Conservation (phyloP, 2,329 filamentous ascomycete species). For the Didymella exigua region DNA sequence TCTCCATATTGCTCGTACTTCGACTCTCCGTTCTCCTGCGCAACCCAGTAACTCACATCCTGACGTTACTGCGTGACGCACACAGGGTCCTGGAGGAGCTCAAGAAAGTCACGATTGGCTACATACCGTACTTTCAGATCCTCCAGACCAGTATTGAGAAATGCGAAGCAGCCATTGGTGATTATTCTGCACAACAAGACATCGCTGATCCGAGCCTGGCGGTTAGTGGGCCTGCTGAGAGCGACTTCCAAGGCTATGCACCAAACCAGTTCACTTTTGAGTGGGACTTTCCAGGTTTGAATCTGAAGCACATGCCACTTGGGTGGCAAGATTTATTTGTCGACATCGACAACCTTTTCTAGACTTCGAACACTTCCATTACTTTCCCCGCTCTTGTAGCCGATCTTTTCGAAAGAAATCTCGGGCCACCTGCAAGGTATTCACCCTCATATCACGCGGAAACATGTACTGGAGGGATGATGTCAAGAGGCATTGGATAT, state of each 20-base stretch:
- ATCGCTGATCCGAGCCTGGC: constrained; percentile 4
- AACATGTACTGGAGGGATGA: no score
- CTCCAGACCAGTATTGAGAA: constrained; percentile 58
- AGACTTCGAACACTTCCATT: background rate
- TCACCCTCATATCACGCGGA: no score
- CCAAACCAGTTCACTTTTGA: constrained; percentile 63
- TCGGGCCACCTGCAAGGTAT: no score
- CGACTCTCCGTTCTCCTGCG: constrained; percentile 59
- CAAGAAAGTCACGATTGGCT: constrained; percentile 50
- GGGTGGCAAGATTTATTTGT: constrained; percentile 57
- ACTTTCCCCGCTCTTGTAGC: background rate
- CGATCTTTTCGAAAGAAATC: background rate
- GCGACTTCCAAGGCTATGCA: constrained; percentile 60
- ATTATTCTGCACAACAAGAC: constrained; percentile 36
- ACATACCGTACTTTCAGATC: constrained; percentile 57
- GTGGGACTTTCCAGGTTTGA: constrained; percentile 63
- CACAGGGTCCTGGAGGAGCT: constrained; percentile 53
- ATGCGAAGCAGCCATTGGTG: constrained; percentile 54
- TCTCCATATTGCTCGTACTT: constrained; percentile 61
- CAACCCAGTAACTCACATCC: constrained; percentile 48
- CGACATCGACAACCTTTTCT: constrained; percentile 49
- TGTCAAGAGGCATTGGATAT: no score
- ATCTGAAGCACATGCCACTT: constrained; percentile 56
- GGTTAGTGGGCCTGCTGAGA: constrained; percentile 44
- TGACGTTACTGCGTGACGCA: constrained; percentile 52